Base-by-base conservation (phyloP, 768 basidiomycete species). In the Boletales sp. region DNA sequence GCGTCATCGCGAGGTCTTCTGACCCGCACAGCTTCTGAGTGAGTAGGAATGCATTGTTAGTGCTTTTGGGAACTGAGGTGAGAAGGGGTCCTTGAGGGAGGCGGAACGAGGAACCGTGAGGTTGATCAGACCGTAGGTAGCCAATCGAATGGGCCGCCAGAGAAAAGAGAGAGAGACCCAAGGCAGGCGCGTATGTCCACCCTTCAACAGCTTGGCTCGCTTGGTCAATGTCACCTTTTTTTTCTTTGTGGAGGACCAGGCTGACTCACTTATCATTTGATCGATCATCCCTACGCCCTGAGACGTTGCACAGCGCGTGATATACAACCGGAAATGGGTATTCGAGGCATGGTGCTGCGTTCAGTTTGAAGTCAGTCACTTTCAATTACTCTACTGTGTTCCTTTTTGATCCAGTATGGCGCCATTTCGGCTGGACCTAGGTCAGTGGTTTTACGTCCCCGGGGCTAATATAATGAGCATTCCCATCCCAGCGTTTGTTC, bases 271-370 rank as follows among this genome's bases (percentile, higher is more conserved):
- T 18, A 48, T 27, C 56, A 30, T 30, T 6, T 12, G 47, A 58
- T 62, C 52, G 50, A 58, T 62, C 59, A 12, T 18, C 4, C 40
- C 41, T 15, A 37, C 27, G 37, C 15, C 44, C 40, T 18, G 48
- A n/a, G 32, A 36, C 43, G 30, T 14, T 42, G 41, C 45, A 18
- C 51, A 44, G 42, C 5, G 32, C 39, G 3, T 32, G 34, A 43
- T 49, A 52, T 43, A 27, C 46, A 18, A 31, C 34, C 50, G 60
- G 60, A 61, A 53, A 61, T 51, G 59, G 61, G 41, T 62, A n/a
- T 60, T 61, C 59, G 59, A 61, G 56, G 60, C 51, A 50, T 60
- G n/a, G n/a, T n/a, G n/a, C 47, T 30, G 53, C 60, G 46, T 55
- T 52, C n/a, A n/a, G n/a, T n/a, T n/a, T n/a, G n/a, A n/a, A 53